Base-by-base conservation (phyloP, 2,329 filamentous ascomycete species). In the Microdochium nivale region DNA sequence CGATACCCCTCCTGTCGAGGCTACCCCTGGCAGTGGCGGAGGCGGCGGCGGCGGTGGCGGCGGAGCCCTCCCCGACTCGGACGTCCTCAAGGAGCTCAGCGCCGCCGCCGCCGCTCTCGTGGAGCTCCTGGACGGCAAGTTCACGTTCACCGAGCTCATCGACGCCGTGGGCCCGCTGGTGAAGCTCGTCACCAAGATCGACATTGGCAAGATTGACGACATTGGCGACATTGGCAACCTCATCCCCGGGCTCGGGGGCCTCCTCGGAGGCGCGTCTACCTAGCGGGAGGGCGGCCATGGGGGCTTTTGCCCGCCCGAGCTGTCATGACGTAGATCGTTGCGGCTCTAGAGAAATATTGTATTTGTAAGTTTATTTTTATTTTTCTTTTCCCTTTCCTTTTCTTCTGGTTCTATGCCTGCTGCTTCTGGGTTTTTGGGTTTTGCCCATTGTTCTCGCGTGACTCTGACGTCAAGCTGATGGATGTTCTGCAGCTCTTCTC, bases 61-160 rank as follows among this genome's bases (percentile, higher is more conserved):
- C n/a, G n/a, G n/a, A n/a, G n/a, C n/a, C n/a, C n/a, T n/a, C n/a
- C n/a, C n/a, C n/a, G n/a, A n/a, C n/a, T n/a, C n/a, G n/a, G n/a
- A n/a, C n/a, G n/a, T n/a, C n/a, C n/a, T n/a, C n/a, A n/a, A n/a
- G n/a, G n/a, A n/a, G n/a, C n/a, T n/a, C n/a, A n/a, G n/a, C n/a
- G n/a, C n/a, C n/a, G 52, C 37, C n/a, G 52, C 25, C 9, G 49
- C 52, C 0, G 47, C 51, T 19, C 44, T 49, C 46, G 51, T 48
- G 21, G 72, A 73, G 50, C 73, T 83, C 24, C 75, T 78, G 40
- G 67, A 75, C 56, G 69, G 84, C 3, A 64, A 64, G 4, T 67
- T 73, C 3, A 64, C 61, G 3, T 71, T 74, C 2, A 69, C 23
- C 14, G 52, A 49, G 33, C 46, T 47, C 24, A 23, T 47, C 24